These are phyloP conservation scores for Dioscorea zingiberensis DNA, from an alignment of 106 monocot genomes.

Conservation along the genomic window DNA sequence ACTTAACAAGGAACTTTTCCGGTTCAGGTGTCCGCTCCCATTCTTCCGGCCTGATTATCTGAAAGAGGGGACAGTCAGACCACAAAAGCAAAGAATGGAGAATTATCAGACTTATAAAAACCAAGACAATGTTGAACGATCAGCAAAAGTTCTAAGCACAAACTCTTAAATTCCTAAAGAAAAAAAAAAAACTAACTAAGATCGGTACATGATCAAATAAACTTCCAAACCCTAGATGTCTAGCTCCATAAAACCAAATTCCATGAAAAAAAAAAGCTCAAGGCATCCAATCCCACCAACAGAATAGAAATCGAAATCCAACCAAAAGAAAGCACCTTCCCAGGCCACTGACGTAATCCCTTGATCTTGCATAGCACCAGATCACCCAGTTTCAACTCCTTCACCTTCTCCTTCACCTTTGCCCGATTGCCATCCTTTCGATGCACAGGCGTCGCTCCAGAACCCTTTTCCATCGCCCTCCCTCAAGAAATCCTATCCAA, in stretches of 20 bases:
- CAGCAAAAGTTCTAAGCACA: too few relatives aligned
- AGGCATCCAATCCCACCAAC: not conserved
- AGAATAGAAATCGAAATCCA: not conserved
- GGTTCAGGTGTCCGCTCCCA: constrained; percentile 42
- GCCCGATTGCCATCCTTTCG: constrained; percentile 20
- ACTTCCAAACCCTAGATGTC: not conserved
- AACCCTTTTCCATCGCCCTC: too few relatives aligned
- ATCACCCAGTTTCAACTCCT: constrained; percentile 30
- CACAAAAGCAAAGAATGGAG: too few relatives aligned
- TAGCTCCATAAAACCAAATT: too few relatives aligned
- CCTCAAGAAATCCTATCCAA: too few relatives aligned
- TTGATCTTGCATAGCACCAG: constrained; percentile 47
- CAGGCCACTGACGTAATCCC: constrained; percentile 44
- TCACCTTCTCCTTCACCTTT: constrained; percentile 28
- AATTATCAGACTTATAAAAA: too few relatives aligned
- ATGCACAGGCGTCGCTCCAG: constrained; percentile 27
- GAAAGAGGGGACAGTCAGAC: not conserved
- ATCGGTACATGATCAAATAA: too few relatives aligned
- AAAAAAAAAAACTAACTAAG: too few relatives aligned
- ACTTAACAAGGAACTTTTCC: constrained; percentile 49
- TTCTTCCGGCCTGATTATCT: constrained; percentile 54
- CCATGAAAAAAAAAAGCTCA: too few relatives aligned
- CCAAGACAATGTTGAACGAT: too few relatives aligned
- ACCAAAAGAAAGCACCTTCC: constrained; percentile 19
- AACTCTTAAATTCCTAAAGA: too few relatives aligned